Conservation (phyloP, 768 basidiomycete genomes). For the Kwoniella bestiolae region DNA sequence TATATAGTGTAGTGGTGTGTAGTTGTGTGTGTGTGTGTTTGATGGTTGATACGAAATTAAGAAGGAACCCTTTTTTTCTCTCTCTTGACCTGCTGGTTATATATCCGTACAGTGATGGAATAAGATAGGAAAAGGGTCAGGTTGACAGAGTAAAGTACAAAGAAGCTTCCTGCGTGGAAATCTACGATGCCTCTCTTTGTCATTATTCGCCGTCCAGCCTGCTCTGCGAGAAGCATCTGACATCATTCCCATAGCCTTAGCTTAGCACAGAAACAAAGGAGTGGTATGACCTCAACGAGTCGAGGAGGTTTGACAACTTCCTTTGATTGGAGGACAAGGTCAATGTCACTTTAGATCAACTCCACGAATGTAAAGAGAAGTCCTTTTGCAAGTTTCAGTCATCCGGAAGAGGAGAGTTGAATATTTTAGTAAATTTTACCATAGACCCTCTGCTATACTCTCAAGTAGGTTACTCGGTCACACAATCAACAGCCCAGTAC, state of each 20-base stretch:
- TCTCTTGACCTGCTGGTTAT: neutral
- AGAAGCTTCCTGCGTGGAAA: no score
- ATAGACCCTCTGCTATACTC: neutral
- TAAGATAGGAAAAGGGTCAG: neutral
- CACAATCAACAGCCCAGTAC: no score
- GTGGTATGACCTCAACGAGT: no score
- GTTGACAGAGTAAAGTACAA: neutral
- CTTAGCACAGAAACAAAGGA: neutral
- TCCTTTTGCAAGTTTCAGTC: neutral
- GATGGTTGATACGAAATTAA: neutral
- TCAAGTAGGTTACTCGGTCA: no score
- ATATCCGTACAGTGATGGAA: neutral
- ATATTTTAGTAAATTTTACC: neutral
- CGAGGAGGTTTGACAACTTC: neutral
- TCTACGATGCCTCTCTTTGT: neutral
- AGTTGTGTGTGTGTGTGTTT: neutral
- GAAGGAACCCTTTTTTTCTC: slow-evolving; percentile 2
- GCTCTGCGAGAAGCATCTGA: neutral
- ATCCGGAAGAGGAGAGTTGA: neutral
- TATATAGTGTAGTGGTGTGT: neutral
- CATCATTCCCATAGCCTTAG: neutral
- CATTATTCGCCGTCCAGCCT: neutral
- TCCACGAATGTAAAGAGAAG: neutral
- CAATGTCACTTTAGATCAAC: neutral
- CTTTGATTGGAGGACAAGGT: neutral